A percentile compares a stretch with the other conserved stretches of the same genome.
phyloP scores from a whole-genome alignment of 2,329 filamentous ascomycete species.

The Neocucurbitaria cava region DNA sequence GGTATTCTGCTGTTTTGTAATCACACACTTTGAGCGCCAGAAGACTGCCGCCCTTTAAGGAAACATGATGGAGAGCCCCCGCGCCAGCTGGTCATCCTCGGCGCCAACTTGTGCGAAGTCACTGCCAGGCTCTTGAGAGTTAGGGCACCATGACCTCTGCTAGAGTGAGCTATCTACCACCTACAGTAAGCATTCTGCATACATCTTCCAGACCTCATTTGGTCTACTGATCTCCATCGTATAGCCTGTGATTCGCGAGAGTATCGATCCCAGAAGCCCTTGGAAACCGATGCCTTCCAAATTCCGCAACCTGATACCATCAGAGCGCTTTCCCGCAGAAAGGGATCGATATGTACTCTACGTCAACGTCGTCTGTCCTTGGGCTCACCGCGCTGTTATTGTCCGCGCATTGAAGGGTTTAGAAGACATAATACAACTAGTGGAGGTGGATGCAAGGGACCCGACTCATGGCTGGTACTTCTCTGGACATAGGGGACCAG shows the following conservation, averaged over 20 bases:
- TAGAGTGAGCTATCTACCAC: slow-evolving; percentile 3
- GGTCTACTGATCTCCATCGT: background rate
- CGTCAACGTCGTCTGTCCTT: slow-evolving; percentile 67
- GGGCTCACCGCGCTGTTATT: slow-evolving; percentile 63
- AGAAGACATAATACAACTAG: slow-evolving; percentile 57
- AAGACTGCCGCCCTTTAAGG: background rate
- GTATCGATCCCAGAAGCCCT: slow-evolving; percentile 53
- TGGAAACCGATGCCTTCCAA: slow-evolving; percentile 61
- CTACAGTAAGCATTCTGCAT: background rate
- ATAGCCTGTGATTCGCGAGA: slow-evolving; percentile 4
- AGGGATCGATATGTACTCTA: slow-evolving; percentile 69
- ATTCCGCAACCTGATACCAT: slow-evolving; percentile 65
- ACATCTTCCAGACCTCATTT: background rate
- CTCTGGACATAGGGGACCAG: slow-evolving; percentile 34
- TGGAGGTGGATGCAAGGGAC: slow-evolving; percentile 50
- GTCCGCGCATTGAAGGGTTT: slow-evolving; percentile 59
- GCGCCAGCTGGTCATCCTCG: slow-evolving; percentile 5
- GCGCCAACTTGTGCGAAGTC: background rate
- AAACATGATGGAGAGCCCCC: slow-evolving; percentile 6
- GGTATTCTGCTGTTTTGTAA: slow-evolving; percentile 36
- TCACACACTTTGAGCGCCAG: slow-evolving; percentile 18
- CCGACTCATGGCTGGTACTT: slow-evolving; percentile 43
- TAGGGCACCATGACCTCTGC: slow-evolving; percentile 10
- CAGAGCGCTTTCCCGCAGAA: slow-evolving; percentile 63
- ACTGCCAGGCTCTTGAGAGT: slow-evolving; percentile 1